phyloP scores from a whole-genome alignment of 805 yeast genomes.

The Teunomyces gatunensis region DNA sequence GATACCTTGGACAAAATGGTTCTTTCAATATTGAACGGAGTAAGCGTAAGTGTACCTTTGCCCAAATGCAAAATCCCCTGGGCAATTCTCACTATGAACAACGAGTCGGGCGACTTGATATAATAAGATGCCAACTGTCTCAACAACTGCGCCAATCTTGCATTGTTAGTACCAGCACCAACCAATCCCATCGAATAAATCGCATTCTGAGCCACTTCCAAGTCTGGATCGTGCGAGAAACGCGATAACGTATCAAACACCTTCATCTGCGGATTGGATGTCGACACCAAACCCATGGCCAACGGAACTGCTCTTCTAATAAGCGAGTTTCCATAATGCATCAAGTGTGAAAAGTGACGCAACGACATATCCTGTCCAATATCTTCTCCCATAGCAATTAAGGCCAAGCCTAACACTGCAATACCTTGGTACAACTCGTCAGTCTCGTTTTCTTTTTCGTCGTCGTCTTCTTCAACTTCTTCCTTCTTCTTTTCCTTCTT shows the following conservation, averaged over 20 bases:
- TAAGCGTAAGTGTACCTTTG: slow-evolving; percentile 88
- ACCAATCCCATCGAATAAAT: slow-evolving; percentile 96
- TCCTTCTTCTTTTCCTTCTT: slow-evolving; percentile 21
- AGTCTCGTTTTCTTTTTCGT: slow-evolving; percentile 35
- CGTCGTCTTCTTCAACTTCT: slow-evolving; percentile 26
- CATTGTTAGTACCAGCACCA: slow-evolving; percentile 98
- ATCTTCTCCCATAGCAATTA: slow-evolving; percentile 96
- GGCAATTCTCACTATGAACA: slow-evolving; percentile 90
- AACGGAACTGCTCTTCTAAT: slow-evolving; percentile 93
- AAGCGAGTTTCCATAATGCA: slow-evolving; percentile 94
- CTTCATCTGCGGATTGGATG: slow-evolving; percentile 94
- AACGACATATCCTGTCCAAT: slow-evolving; percentile 96
- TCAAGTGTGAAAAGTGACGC: slow-evolving; percentile 94
- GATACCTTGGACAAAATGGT: slow-evolving; percentile 84
- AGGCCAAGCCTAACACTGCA: slow-evolving; percentile 91
- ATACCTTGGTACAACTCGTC: slow-evolving; percentile 73
- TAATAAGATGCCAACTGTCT: slow-evolving; percentile 95
- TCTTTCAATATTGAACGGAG: slow-evolving; percentile 87
- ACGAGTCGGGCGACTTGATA: slow-evolving; percentile 81
- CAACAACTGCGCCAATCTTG: slow-evolving; percentile 92
- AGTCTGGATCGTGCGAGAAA: slow-evolving; percentile 92
- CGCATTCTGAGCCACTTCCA: slow-evolving; percentile 91
- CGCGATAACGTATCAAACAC: slow-evolving; percentile 95
- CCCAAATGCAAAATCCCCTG: slow-evolving; percentile 95
- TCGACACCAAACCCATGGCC: slow-evolving; percentile 94